A percentile compares a stretch with the other conserved stretches of the same genome.
Evolutionary conservation across 805 yeast genomes (phyloP).

Genomic region (Scheffersomyces amazonensis): DNA sequence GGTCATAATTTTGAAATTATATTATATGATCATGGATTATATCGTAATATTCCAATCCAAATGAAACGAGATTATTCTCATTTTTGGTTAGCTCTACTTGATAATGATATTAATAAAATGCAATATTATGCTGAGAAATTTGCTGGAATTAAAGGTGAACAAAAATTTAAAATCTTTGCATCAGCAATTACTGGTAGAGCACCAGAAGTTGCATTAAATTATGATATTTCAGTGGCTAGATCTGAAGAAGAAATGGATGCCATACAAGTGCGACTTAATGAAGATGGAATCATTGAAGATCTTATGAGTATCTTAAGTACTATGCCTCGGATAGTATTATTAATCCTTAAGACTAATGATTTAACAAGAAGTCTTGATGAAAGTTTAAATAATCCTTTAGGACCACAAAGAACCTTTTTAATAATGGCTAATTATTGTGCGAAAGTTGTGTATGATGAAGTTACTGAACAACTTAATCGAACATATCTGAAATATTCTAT

Average conservation of each 20-base stretch:
- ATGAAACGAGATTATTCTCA: slow-evolving; percentile 82
- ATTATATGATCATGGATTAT: slow-evolving; percentile 92
- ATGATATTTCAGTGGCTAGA: slow-evolving; percentile 55
- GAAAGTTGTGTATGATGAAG: slow-evolving; percentile 68
- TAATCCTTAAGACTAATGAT: slow-evolving; percentile 92
- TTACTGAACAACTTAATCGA: slow-evolving; percentile 36
- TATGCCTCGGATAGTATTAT: slow-evolving; percentile 81
- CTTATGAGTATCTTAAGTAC: slow-evolving; percentile 75
- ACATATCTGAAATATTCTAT: slow-evolving; percentile 16
- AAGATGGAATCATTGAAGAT: slow-evolving; percentile 63
- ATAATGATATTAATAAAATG: slow-evolving; percentile 66
- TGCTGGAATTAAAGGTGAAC: slow-evolving; percentile 74
- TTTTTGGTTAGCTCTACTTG: slow-evolving; percentile 88
- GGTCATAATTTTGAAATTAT: slow-evolving; percentile 85
- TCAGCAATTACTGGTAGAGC: slow-evolving; percentile 96
- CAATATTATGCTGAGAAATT: slow-evolving; percentile 68
- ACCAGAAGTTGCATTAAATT: slow-evolving; percentile 66
- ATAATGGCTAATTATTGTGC: slow-evolving; percentile 93
- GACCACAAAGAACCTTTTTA: slow-evolving; percentile 82
- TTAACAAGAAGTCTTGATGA: slow-evolving; percentile 88
- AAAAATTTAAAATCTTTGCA: slow-evolving; percentile 75
- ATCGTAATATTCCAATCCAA: slow-evolving; percentile 74
- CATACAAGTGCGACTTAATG: slow-evolving; percentile 61
- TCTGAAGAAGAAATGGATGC: slow-evolving; percentile 58
- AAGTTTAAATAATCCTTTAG: slow-evolving; percentile 73